These are phyloP conservation scores for Trametes villosa DNA, from an alignment of 768 basidiomycete genomes.

Conservation along the genomic window DNA sequence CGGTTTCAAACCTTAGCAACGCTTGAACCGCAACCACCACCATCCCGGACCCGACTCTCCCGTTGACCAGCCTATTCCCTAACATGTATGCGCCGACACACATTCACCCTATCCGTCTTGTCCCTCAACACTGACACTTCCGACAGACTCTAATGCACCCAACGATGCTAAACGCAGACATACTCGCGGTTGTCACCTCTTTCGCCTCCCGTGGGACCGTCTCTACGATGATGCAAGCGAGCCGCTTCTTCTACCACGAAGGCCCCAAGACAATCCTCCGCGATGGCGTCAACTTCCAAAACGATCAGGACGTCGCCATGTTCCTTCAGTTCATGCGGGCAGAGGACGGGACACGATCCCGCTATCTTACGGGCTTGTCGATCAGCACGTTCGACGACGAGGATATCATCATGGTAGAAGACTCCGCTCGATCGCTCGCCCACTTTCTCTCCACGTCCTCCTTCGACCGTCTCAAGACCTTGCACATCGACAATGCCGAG, in stretches of 20 bases:
- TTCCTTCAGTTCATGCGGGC: neutral
- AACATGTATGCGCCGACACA: too few species aligned
- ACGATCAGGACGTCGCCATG: neutral
- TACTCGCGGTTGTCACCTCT: neutral
- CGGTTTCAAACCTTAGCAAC: neutral
- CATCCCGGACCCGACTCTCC: neutral
- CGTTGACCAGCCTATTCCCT: neutral
- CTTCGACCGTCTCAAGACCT: neutral
- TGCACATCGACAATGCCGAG: neutral
- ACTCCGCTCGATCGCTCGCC: neutral
- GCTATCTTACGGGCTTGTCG: neutral
- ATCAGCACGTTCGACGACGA: neutral
- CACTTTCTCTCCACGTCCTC: neutral
- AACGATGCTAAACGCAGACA: neutral
- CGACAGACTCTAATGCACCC: too few species aligned
- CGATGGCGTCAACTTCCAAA: neutral
- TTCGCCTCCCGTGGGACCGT: neutral
- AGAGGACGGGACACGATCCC: neutral
- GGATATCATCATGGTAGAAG: neutral
- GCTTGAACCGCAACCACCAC: neutral
- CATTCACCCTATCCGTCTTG: too few species aligned
- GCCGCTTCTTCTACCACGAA: conserved; percentile 5
- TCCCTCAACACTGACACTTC: too few species aligned
- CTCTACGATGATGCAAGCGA: neutral
- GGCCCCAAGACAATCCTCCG: neutral